Base-by-base conservation (phyloP, 2,329 filamentous ascomycete genomes). In the Aspergillus tamarii region DNA sequence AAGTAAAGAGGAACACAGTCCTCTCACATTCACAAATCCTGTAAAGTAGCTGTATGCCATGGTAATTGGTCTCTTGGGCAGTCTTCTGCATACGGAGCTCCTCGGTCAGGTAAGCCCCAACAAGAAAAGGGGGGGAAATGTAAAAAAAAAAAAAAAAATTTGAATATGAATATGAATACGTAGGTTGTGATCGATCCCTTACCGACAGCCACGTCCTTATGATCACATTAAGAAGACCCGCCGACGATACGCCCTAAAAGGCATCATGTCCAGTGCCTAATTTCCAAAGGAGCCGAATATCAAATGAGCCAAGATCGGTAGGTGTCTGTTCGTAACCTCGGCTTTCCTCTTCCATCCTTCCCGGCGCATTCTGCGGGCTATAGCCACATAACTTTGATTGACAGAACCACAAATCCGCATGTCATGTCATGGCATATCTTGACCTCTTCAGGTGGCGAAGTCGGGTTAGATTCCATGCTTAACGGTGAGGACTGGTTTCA, bases 291-390 rank as follows among this genome's bases (percentile, higher is more conserved):
- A 36, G 26, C 23, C 32, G 14, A n/a, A 36, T 26, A 53, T 55
- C 34, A 48, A 34, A 55, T 46, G 41, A 9, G 50, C 52, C 32
- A 54, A 54, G 52, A 39, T 14, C n/a, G 52, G 52, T 54, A 36
- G 48, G 28, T 28, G 26, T 5, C 60, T 46, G 39, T 21, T 14
- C 32, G 11, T 41, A 52, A 30, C 58, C 57, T 61, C 67, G 67
- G 65, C 55, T 68, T 67, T 61, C 67, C 67, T 58, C 28, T 67
- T 68, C 50, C 63, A 67, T 67, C 61, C 8, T 62, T 63, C 39
- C 67, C 61, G 63, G 39, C 43, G 58, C 48, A 53, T 57, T 53
- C 41, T 50, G 36, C 14, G 21, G 23, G 21, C 21, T 5, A 41
- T 41, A 39, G 45, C 57, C 28, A 59, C 19, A 53, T 14, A 54